Conservation (phyloP, 257 asterid genomes). For the Knoxia roxburghii region DNA sequence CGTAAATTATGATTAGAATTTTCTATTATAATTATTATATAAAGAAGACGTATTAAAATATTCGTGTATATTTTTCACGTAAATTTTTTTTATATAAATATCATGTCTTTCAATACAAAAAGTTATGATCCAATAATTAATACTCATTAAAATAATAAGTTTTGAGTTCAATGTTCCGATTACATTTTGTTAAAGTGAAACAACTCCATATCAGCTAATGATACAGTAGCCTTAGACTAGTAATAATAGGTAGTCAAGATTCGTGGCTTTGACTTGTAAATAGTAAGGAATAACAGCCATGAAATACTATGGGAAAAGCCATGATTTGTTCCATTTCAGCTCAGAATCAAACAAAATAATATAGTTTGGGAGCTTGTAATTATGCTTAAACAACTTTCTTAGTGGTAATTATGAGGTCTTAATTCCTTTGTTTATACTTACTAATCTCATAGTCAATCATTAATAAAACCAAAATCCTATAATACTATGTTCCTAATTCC, state of each 20-base stretch:
- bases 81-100: no score
- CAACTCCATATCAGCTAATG: no score
- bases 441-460: conserved; percentile 3
- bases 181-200: no score
- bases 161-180: no score
- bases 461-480: neutral
- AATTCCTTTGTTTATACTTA: neutral
- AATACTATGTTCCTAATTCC: no score
- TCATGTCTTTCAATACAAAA: no score
- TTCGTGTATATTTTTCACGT: no score
- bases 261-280: neutral
- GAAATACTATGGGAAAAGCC: conserved; percentile 1
- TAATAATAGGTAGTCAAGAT: neutral
- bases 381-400: neutral
- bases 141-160: no score
- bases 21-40: no score
- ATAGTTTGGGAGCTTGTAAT: neutral
- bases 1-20: no score
- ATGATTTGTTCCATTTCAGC: neutral
- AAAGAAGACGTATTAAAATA: no score
- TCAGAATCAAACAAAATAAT: neutral
- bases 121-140: no score
- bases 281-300: neutral
- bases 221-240: neutral
- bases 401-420: neutral